Evolutionary conservation across 1,139 yeast genomes (phyloP).

Genomic region (Yamadazyma spencermartinsiae): DNA sequence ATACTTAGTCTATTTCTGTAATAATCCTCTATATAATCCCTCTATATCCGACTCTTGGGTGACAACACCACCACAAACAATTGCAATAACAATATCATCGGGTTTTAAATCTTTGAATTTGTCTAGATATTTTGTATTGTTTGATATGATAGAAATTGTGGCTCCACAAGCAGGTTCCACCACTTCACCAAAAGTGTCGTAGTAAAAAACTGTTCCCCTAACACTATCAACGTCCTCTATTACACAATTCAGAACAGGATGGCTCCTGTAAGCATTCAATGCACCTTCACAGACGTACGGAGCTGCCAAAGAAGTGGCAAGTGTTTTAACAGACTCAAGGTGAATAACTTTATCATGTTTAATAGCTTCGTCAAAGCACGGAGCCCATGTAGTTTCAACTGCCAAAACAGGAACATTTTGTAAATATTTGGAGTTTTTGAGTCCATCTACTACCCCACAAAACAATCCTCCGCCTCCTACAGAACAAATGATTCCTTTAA

Average conservation of each 20-base stretch:
- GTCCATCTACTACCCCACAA: slow-evolving; percentile 61
- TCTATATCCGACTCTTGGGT: slow-evolving; percentile 25
- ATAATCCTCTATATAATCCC: slow-evolving; percentile 8
- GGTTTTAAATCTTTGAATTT: slow-evolving; percentile 30
- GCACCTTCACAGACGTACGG: slow-evolving; percentile 52
- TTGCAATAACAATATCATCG: slow-evolving; percentile 55
- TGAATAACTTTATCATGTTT: slow-evolving; percentile 44
- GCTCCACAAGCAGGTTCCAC: slow-evolving; percentile 84
- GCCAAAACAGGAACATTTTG: slow-evolving; percentile 48
- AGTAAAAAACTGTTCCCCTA: slow-evolving; percentile 49
- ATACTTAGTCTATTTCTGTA: background rate
- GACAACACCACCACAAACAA: slow-evolving; percentile 68
- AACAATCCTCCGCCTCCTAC: slow-evolving; percentile 79
- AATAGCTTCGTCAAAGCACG: slow-evolving; percentile 53
- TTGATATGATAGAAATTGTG: slow-evolving; percentile 53
- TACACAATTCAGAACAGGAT: slow-evolving; percentile 19
- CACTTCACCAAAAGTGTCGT: slow-evolving; percentile 48
- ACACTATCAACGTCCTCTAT: slow-evolving; percentile 59
- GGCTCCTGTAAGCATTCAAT: slow-evolving; percentile 38
- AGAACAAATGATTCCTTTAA: slow-evolving; percentile 64
- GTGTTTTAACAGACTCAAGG: slow-evolving; percentile 48
- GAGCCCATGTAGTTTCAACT: slow-evolving; percentile 63
- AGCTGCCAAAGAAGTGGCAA: slow-evolving; percentile 65
- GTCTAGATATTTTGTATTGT: slow-evolving; percentile 33
- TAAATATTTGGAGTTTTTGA: slow-evolving; percentile 30